Evolutionary conservation across 2,329 filamentous ascomycete genomes (phyloP).

Genomic region (Fusarium lyarnte): DNA sequence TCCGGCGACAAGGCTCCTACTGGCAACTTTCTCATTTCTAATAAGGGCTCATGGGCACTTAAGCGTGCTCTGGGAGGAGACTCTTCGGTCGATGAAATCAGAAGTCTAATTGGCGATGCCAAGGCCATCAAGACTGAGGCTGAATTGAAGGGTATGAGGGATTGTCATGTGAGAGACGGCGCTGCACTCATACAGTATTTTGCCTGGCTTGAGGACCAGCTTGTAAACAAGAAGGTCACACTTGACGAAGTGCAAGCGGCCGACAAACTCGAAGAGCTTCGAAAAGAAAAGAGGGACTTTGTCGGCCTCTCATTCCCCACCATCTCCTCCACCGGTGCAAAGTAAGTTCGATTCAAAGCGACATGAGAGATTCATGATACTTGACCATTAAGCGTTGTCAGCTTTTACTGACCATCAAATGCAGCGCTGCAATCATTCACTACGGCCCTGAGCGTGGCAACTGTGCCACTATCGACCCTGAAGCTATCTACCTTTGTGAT

Average conservation of each 20-base stretch:
- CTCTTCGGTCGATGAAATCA: slow-evolving; percentile 82
- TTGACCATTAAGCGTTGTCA: neutral
- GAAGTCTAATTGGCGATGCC: slow-evolving; percentile 87
- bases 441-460: slow-evolving; percentile 88
- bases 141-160: slow-evolving; percentile 91
- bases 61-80: slow-evolving; percentile 88
- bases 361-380: neutral
- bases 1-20: slow-evolving; percentile 42
- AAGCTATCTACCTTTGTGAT: slow-evolving; percentile 91
- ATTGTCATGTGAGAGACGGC: slow-evolving; percentile 93
- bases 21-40: slow-evolving; percentile 86
- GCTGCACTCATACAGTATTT: slow-evolving; percentile 92
- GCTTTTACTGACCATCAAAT: neutral
- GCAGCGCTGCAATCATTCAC: slow-evolving; percentile 92
- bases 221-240: slow-evolving; percentile 75
- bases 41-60: slow-evolving; percentile 91
- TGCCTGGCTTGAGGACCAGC: slow-evolving; percentile 93
- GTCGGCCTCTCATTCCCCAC: slow-evolving; percentile 94
- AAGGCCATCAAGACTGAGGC: slow-evolving; percentile 95
- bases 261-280: slow-evolving; percentile 84
- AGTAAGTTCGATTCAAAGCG: slow-evolving; percentile 56
- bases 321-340: slow-evolving; percentile 91
- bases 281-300: slow-evolving; percentile 76
- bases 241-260: slow-evolving; percentile 93
- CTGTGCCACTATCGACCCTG: slow-evolving; percentile 85